These are phyloP conservation scores for Pseudogymnoascus pannorum DNA, from an alignment of 2,329 filamentous ascomycete genomes.

Conservation along the genomic window DNA sequence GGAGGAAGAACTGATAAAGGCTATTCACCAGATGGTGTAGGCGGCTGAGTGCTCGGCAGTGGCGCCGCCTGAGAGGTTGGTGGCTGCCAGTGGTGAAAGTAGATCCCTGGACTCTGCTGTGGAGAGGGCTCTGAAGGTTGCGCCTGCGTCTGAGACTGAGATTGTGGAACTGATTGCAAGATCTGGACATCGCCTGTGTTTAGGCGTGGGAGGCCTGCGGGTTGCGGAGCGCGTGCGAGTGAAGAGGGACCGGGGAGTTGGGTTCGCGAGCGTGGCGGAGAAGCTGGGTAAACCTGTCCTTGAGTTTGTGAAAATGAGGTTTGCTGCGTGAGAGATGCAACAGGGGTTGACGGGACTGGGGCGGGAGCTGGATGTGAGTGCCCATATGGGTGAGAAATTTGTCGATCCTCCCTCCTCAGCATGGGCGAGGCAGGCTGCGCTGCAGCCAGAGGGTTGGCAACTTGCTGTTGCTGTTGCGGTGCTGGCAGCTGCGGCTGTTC, in stretches of 20 bases:
- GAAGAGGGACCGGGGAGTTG: slow-evolving; percentile 22
- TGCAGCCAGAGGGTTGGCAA: slow-evolving; percentile 9
- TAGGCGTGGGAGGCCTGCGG: slow-evolving; percentile 32
- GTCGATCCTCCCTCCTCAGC: slow-evolving; percentile 45
- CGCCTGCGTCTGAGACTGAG: slow-evolving; percentile 14
- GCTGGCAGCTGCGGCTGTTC: slow-evolving; percentile 39
- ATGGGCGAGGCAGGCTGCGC: slow-evolving; percentile 43
- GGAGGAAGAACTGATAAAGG: slow-evolving; percentile 33
- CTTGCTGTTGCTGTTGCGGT: slow-evolving; percentile 36
- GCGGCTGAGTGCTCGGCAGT: slow-evolving; percentile 55
- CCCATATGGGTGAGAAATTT: slow-evolving; percentile 21
- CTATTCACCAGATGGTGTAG: slow-evolving; percentile 65
- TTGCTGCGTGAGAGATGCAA: slow-evolving; percentile 13
- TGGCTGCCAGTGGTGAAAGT: slow-evolving; percentile 91
- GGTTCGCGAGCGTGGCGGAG: slow-evolving; percentile 26
- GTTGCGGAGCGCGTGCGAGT: slow-evolving; percentile 23
- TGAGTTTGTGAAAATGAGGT: slow-evolving; percentile 17
- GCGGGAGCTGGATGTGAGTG: slow-evolving; percentile 22
- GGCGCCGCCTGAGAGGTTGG: slow-evolving; percentile 56
- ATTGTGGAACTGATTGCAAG: slow-evolving; percentile 20
- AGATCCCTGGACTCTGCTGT: slow-evolving; percentile 42
- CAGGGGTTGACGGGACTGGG: slow-evolving; percentile 27
- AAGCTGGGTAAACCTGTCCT: slow-evolving; percentile 27
- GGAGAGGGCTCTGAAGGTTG: slow-evolving; percentile 20
- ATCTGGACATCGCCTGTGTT: slow-evolving; percentile 36